Evolutionary conservation across 768 basidiomycete genomes (phyloP).

Genomic region (Kwoniella sp.): DNA sequence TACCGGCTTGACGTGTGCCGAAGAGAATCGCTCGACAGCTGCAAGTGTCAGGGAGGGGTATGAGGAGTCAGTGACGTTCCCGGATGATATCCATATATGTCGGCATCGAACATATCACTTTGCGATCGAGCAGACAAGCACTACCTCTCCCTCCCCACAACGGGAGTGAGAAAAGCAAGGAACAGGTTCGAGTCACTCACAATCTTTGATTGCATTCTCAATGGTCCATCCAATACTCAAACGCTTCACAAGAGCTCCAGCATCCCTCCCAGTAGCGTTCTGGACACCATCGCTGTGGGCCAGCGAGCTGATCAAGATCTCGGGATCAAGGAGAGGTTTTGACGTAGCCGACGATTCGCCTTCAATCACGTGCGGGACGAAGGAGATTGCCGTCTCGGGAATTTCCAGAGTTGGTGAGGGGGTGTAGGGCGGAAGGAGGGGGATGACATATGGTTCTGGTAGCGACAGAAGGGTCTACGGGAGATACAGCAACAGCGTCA

Average conservation of each 20-base stretch:
- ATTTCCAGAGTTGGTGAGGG: conserved; percentile 57
- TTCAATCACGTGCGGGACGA: conserved; percentile 55
- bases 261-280: conserved; percentile 68
- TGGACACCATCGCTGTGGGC: conserved; percentile 64
- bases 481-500: background rate
- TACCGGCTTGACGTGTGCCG: conserved; percentile 22
- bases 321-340: conserved; percentile 61
- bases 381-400: conserved; percentile 60
- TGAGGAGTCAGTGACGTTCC: no score
- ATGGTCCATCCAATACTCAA: conserved; percentile 71
- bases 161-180: no score
- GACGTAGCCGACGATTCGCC: conserved; percentile 47
- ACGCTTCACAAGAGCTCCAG: conserved; percentile 62
- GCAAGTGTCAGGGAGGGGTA: background rate
- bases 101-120: background rate
- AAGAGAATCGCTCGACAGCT: conserved; percentile 49
- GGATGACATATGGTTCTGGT: conserved; percentile 58
- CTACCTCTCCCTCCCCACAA: no score
- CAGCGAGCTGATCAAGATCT: conserved; percentile 65
- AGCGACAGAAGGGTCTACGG: conserved; percentile 61
- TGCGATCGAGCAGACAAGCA: no score
- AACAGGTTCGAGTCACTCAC: conserved; percentile 63
- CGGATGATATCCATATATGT: background rate
- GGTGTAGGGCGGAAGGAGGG: conserved; percentile 45
- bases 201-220: conserved; percentile 71